Evolutionary conservation across 441 rosid genomes (phyloP), one percentile per base, ranked within the genome.

Genomic region (Jatropha podagrica): DNA sequence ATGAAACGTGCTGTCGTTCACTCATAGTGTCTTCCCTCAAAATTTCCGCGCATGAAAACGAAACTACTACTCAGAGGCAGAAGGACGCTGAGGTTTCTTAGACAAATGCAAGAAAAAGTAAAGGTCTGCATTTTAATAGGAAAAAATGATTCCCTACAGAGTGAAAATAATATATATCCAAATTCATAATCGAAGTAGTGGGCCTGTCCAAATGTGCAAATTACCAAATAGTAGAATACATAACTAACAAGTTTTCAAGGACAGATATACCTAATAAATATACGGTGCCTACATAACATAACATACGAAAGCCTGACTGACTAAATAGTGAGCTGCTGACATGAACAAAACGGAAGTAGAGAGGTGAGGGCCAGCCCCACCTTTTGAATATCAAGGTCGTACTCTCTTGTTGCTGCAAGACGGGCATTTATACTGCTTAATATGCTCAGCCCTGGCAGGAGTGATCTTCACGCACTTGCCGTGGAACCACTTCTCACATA

Each of bases 351-450:
- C 17, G 54, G 49, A 65, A 66, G 58, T 52, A 68, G 62, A 65
- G 55, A 15, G 72, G 48, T 11, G 41, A 71, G 20, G 5, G 52
- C 17, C 14, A 14, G 23, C 65, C 55, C 42, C 40, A 32, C 32
- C 32, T 6, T 4, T 26, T 3, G 32, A 11, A 26, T 52, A 65
- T 92, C 87, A 90, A 42, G 88, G 82, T 38, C 95, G 82, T 18
- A 85, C 89, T 85, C 97, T 85, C 84, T 90, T 92, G 91, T 87
- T 90, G 89, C 90, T 90, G 91, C 97, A 92, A 3, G 91, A 81
- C 20, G 97, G 97, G 81, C 97, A 92, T 73, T 90, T 92, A 85
- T 92, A 92, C 64, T 89, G 95, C 83, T 90, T 92, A 69, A 92
- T 89, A 79, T 88, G 93, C 86, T 90, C 95, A 1, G 97, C 97